Base-by-base conservation (phyloP, 179 eudicot species). In the Beta lomatogona region DNA sequence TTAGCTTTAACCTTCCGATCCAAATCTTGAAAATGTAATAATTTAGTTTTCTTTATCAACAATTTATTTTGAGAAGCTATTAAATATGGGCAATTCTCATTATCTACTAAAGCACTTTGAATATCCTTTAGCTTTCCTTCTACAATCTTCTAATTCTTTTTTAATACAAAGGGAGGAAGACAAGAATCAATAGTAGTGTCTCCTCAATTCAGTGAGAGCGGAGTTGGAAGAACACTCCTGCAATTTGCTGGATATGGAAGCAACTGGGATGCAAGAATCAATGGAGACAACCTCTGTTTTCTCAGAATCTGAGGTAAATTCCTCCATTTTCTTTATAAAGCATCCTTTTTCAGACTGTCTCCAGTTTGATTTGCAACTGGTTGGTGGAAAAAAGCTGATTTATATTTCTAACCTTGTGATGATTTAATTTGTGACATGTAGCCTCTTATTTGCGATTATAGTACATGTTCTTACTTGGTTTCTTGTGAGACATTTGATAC, bases 231-330 rank as follows among this genome's bases (percentile, higher is more conserved):
- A 46, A 48, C 16, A 41, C n/a, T 50, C 22, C 7, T 73, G 28
- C 71, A 61, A 60, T 50, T 11, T 64, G 21, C 22, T 58, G 76
- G 44, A 25, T 10, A 77, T 80, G 82, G 88, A 86, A 61, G 73
- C 77, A 28, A 13, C 75, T 66, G 6, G 36, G 31, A 57, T 36
- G 10, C 84, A 68, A 1, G 80, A 86, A 68, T 15, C 78, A 1
- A 60, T 73, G 53, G 46, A 46, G 3, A 72, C 59, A 14, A 68
- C 79, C 68, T 4, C 82, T n/a, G 54, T 80, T 80, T 86, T 86
- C 86, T 66, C 82, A 2, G 78, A 73, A 6, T 86, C 86, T 69
- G 88, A 86, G 86, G 88, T 86, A 19, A 71, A 63, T 71, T 8
- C 22, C 18, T 12, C 4, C 18, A 18, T 41, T 36, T 36, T 36